phyloP scores from a whole-genome alignment of 1,139 yeast species.

The Debaryomyces coudertii region DNA sequence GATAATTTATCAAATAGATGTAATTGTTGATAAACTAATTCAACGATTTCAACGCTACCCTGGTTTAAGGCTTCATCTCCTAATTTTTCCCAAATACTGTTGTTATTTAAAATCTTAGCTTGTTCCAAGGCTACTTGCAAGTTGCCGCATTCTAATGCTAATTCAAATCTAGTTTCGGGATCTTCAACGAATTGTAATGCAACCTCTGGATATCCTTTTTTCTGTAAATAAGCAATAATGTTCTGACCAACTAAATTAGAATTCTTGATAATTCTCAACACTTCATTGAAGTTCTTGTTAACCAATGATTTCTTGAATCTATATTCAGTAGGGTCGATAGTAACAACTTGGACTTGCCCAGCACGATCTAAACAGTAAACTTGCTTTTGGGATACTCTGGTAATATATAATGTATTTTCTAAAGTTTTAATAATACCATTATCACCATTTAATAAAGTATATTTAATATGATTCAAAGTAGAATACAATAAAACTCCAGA shows the following conservation, averaged over 20 bases:
- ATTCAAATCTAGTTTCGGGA: conserved; percentile 92
- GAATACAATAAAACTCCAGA: conserved; percentile 88
- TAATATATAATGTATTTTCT: conserved; percentile 86
- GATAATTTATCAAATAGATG: conserved; percentile 87
- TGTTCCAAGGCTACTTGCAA: conserved; percentile 84
- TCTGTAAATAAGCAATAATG: conserved; percentile 91
- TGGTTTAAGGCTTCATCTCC: conserved; percentile 87
- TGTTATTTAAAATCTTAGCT: conserved; percentile 75
- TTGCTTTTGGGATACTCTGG: conserved; percentile 67
- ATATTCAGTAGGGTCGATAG: conserved; percentile 95
- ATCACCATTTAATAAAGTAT: conserved; percentile 91
- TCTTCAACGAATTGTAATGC: conserved; percentile 97
- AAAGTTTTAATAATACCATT: conserved; percentile 91
- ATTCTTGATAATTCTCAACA: conserved; percentile 80
- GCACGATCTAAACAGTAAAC: conserved; percentile 83
- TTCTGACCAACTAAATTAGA: conserved; percentile 97
- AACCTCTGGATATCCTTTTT: conserved; percentile 91
- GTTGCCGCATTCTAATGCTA: conserved; percentile 93
- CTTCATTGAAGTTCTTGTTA: conserved; percentile 89
- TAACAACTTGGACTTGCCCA: conserved; percentile 78
- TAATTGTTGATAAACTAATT: conserved; percentile 85
- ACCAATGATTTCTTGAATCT: conserved; percentile 93
- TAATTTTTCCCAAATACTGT: conserved; percentile 76
- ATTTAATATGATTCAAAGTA: conserved; percentile 93
- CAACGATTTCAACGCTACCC: conserved; percentile 86